Conservation (phyloP, 305 asterid species). For the Striga hermonthica region DNA sequence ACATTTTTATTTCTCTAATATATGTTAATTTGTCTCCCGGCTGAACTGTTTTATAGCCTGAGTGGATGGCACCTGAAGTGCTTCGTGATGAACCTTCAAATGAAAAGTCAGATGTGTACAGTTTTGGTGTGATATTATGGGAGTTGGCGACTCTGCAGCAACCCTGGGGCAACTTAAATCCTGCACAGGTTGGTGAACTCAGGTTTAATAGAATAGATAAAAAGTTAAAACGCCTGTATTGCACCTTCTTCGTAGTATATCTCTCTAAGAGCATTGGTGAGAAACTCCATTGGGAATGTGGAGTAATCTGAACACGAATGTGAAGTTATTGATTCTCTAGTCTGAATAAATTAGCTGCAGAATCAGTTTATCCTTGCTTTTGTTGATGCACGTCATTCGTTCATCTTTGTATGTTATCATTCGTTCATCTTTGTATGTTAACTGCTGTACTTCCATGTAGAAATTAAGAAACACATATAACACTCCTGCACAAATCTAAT, state of each 20-base stretch:
- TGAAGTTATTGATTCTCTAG: neutral
- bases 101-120: constrained; percentile 94
- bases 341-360: neutral
- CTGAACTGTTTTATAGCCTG: constrained; percentile 56
- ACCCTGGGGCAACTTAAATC: constrained; percentile 90
- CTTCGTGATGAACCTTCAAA: constrained; percentile 94
- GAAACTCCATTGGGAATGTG: constrained; percentile 22
- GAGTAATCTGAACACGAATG: constrained; percentile 12
- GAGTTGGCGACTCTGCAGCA: constrained; percentile 87
- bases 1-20: neutral
- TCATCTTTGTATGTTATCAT: neutral
- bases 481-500: neutral
- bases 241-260: neutral
- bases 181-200: constrained; percentile 76
- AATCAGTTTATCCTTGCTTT: neutral
- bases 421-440: neutral
- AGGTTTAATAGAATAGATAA: constrained; percentile 13
- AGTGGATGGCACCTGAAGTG: constrained; percentile 99
- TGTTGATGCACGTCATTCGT: neutral
- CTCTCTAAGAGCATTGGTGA: constrained; percentile 14
- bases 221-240: neutral
- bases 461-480: neutral
- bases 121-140: constrained; percentile 97
- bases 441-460: neutral
- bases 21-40: neutral